A percentile compares a stretch with the other conserved stretches of the same genome.
phyloP scores from a whole-genome alignment of 2,329 filamentous ascomycete species.

The Fusarium concolor region DNA sequence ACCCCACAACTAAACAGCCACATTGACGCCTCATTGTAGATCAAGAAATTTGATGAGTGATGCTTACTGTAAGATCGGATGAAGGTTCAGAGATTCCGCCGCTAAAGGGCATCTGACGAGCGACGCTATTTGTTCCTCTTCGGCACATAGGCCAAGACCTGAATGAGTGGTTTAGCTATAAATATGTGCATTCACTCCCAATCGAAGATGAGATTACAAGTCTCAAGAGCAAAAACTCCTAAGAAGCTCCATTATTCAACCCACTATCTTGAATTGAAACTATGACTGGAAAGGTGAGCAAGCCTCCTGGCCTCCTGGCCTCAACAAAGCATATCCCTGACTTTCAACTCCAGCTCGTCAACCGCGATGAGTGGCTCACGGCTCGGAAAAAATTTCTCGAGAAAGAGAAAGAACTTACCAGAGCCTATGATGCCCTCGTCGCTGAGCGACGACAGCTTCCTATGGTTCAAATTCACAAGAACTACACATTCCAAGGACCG shows the following conservation, averaged over 20 bases:
- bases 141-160: too few relatives aligned
- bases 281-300: background rate
- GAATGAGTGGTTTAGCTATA: too few relatives aligned
- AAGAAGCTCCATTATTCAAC: background rate
- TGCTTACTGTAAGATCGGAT: background rate
- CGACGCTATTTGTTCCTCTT: background rate
- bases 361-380: too few relatives aligned
- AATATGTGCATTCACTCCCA: too few relatives aligned
- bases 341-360: too few relatives aligned
- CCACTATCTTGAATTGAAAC: background rate
- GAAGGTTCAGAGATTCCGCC: background rate
- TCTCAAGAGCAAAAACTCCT: background rate
- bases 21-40: background rate
- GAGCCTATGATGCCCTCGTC: too few relatives aligned
- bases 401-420: too few relatives aligned
- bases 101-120: background rate
- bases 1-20: constrained; percentile 1
- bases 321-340: background rate
- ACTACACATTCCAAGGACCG: too few relatives aligned
- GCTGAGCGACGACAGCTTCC: too few relatives aligned
- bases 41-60: background rate
- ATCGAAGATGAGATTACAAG: background rate
- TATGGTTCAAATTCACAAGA: too few relatives aligned
- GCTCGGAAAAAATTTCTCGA: too few relatives aligned
- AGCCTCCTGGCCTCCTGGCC: background rate